A percentile compares a stretch with the other conserved stretches of the same genome.
phyloP scores from a whole-genome alignment of 2,329 filamentous ascomycete species.

The Didymella lethalis region DNA sequence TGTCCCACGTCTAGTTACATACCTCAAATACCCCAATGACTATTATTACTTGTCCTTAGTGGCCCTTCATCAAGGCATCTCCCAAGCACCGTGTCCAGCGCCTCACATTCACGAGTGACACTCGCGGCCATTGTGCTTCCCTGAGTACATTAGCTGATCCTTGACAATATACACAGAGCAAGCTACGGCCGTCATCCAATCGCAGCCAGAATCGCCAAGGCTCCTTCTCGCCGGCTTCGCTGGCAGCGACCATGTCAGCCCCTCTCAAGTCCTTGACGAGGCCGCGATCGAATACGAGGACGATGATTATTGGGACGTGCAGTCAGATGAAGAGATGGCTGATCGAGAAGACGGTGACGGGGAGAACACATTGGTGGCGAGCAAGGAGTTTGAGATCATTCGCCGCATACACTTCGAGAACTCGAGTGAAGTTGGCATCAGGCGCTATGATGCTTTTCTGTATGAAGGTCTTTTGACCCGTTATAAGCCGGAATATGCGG shows the following conservation, averaged over 20 bases:
- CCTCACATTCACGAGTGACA: not conserved
- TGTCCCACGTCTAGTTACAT: conserved; percentile 52
- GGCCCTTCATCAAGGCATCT: conserved; percentile 17
- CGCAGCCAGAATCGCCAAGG: conserved; percentile 27
- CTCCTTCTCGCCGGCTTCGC: conserved; percentile 45
- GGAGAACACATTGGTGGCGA: conserved; percentile 34
- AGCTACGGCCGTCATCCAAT: conserved; percentile 26
- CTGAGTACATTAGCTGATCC: conserved; percentile 31
- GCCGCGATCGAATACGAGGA: conserved; percentile 56
- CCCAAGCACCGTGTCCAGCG: conserved; percentile 8
- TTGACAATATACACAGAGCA: conserved; percentile 35
- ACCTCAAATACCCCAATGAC: conserved; percentile 44
- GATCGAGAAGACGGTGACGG: conserved; percentile 32
- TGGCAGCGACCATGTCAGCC: conserved; percentile 51
- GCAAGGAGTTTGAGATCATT: conserved; percentile 48
- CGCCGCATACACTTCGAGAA: conserved; percentile 48
- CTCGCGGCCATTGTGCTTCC: not conserved
- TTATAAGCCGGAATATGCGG: conserved; percentile 57
- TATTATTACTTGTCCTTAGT: conserved; percentile 38
- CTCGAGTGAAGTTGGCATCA: conserved; percentile 47
- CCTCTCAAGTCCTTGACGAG: conserved; percentile 48
- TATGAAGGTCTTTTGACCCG: conserved; percentile 56
- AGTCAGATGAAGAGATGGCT: conserved; percentile 57
- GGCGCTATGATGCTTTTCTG: conserved; percentile 58
- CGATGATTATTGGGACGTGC: conserved; percentile 60